These are phyloP conservation scores for Gynochthodes officinalis DNA, from an alignment of 257 asterid species.

Conservation along the genomic window DNA sequence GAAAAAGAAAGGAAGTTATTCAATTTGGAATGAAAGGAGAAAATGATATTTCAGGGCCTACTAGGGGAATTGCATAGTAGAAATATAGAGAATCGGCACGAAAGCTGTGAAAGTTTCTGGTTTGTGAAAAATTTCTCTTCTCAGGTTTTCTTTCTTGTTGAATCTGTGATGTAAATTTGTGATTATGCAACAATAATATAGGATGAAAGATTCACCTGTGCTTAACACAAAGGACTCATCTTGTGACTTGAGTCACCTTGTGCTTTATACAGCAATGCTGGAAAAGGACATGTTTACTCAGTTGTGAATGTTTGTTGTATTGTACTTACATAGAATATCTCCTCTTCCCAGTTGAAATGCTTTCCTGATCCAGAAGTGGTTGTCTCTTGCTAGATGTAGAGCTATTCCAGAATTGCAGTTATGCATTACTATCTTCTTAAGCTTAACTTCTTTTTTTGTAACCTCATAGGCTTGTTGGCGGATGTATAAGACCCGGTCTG, in stretches of 20 bases:
- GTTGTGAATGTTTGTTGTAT: neutral
- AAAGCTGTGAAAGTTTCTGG: neutral
- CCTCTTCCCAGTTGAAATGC: neutral
- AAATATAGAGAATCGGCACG: neutral
- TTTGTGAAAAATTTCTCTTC: too few species aligned
- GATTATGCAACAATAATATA: neutral
- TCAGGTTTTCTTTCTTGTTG: neutral
- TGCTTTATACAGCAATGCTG: neutral
- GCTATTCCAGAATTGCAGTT: neutral
- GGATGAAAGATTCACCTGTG: neutral
- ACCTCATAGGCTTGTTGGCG: constrained; percentile 79
- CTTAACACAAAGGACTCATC: neutral
- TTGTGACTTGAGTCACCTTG: constrained; percentile 3
- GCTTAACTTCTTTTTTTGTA: constrained; percentile 14
- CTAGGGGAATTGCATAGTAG: neutral
- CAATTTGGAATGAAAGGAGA: neutral
- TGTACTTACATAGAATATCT: neutral
- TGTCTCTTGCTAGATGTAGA: neutral
- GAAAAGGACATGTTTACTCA: constrained; percentile 3
- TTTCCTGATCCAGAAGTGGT: neutral
- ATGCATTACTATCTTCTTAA: neutral
- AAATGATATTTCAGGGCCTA: neutral
- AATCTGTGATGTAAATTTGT: neutral
- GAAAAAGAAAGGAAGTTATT: neutral
- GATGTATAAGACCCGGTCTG: constrained; percentile 69